Base-by-base conservation (phyloP, 805 yeast genomes). In the Metschnikowia sp. region DNA sequence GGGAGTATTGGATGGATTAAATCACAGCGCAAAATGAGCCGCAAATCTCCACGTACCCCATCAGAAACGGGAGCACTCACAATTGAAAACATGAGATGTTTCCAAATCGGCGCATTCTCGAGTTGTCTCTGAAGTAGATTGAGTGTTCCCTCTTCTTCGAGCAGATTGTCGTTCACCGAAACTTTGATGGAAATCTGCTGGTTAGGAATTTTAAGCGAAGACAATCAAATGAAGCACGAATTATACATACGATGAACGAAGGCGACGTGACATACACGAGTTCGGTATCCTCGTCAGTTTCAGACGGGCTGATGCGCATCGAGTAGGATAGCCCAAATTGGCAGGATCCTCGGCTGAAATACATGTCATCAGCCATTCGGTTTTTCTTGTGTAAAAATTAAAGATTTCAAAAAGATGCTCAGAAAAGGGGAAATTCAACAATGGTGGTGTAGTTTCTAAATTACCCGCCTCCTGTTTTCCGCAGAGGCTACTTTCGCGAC, bases 1-100 rank as follows among this genome's bases (percentile, higher is more conserved):
- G 51, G 36, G 13, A 45, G 22, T 8, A 51, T 46, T 12, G 54
- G 48, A 28, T 50, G 40, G 26, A 55, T 51, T 35, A 53, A 39
- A 30, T 42, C 44, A 46, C 59, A 55, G 11, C 46, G 46, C 29
- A 50, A 42, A 4, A 38, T 12, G 22, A 53, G 49, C 36, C 15
- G 36, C 37, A 50, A 46, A n/a, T 32, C 36, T n/a, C 39, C 38
- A 26, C 8, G 10, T 7, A 2, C 9, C 2, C 7, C 10, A 10
- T 11, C 31, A 9, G n/a, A 11, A n/a, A 9, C 8, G 9, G 38
- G 15, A 9, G 29, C 12, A 3, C 46, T 33, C 7, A 32, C n/a
- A 3, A 36, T 19, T 2, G 54, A 36, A 32, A 44, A 47, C 45
- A 44, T 41, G 22, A 50, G 49, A 10, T 28, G 13, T 10, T 35